phyloP scores from a whole-genome alignment of 2,329 filamentous ascomycete genomes.

The Fusarium pseudonygamai region DNA sequence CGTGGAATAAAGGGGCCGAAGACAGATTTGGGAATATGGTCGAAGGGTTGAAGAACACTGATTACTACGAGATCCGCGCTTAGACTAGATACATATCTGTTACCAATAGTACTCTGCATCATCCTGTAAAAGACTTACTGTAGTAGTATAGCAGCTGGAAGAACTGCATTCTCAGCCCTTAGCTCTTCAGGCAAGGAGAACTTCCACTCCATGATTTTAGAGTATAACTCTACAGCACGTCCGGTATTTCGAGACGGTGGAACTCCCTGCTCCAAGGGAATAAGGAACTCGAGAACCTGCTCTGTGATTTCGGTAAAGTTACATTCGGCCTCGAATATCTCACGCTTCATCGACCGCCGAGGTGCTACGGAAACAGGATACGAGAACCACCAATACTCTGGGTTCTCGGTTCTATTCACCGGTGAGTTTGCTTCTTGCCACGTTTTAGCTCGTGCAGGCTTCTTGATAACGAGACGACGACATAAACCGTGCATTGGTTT shows the following conservation, averaged over 20 bases:
- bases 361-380: constrained; percentile 15
- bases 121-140: background rate
- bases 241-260: background rate
- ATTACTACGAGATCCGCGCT: constrained; percentile 15
- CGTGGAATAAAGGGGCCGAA: constrained; percentile 23
- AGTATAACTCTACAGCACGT: constrained; percentile 12
- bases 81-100: background rate
- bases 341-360: constrained; percentile 9
- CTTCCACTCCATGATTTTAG: constrained; percentile 18
- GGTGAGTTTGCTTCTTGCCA: constrained; percentile 15
- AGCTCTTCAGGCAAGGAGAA: constrained; percentile 21
- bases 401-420: constrained; percentile 5
- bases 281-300: constrained; percentile 18
- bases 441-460: constrained; percentile 1
- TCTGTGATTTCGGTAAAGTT: constrained; percentile 22
- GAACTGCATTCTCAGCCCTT: constrained; percentile 13
- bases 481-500: constrained; percentile 29
- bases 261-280: constrained; percentile 8
- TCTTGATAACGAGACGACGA: constrained; percentile 7
- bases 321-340: constrained; percentile 27
- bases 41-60: constrained; percentile 22
- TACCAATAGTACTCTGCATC: background rate
- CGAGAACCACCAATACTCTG: constrained; percentile 28
- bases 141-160: constrained; percentile 16
- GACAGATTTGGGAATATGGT: constrained; percentile 5